Evolutionary conservation across 352 stramenopile genomes (phyloP), one percentile per base, ranked within the genome.

Genomic region (Pythium biforme): DNA sequence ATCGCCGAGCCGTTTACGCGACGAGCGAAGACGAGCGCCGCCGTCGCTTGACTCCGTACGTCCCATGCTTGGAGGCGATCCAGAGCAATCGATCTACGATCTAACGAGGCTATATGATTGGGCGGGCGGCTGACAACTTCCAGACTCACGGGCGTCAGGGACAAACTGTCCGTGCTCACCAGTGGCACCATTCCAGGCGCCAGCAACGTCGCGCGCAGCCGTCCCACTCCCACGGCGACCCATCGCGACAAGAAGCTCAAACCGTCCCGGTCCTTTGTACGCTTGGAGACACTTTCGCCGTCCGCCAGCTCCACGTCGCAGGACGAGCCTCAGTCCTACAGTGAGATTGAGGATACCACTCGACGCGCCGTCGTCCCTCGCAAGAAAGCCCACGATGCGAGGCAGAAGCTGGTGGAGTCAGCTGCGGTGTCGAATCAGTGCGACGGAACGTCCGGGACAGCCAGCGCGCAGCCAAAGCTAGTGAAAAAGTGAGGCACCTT

Each of bases 1-100:
- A 86, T 52, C 81, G 75, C 1, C 77, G 75, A 47, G 73, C 75
- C 0, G 66, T 86, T 26, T 78, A 88, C 46, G 73, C 49, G n/a
- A 49, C 60, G n/a, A 65, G 47, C 47, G 58, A 66, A 15, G 62
- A 73, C 20, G 58, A 75, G 48, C 67, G 70, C 39, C 57, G 66
- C 19, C 73, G 65, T 22, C 64, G 80, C 27, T 67, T 90, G 15
- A 69, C 55, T 9, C 75, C 77, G 81, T 90, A 77, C 29, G 65
- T 72, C 4, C n/a, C n/a, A n/a, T 7, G n/a, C 12, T 49, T 31
- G 9, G 31, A 34, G 10, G 31, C 31, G 5, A 10, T 11, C 31
- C 31, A 34, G 31, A 5, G 31, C 31, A 5, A 34, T 11, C 5
- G 31, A 10, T 34, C 10, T 10, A 34, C 10, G 31, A 34, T 34